phyloP scores from a whole-genome alignment of 805 yeast genomes.

The Danielia reshetovae region DNA sequence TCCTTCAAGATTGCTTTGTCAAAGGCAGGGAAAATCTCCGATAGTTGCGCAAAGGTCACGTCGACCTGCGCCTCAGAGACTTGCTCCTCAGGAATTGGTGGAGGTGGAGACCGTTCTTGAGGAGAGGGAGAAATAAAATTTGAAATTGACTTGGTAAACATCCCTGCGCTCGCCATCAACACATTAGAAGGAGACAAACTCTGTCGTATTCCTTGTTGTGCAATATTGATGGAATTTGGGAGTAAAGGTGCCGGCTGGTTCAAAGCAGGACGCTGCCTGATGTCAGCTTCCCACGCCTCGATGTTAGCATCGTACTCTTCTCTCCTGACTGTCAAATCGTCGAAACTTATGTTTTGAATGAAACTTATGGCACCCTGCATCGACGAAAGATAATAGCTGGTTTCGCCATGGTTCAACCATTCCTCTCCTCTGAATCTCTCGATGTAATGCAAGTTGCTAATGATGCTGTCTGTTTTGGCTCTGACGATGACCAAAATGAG shows the following conservation, averaged over 20 bases:
- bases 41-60: slow-evolving; percentile 43
- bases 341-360: slow-evolving; percentile 55
- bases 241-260: slow-evolving; percentile 2
- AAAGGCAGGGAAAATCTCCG: slow-evolving; percentile 71
- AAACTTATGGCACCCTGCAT: slow-evolving; percentile 84
- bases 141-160: slow-evolving; percentile 48
- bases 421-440: slow-evolving; percentile 77
- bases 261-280: slow-evolving; percentile 14
- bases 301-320: slow-evolving; percentile 55
- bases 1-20: slow-evolving; percentile 69
- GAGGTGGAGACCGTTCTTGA: slow-evolving; percentile 9
- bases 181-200: slow-evolving; percentile 36
- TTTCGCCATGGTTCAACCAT: slow-evolving; percentile 75
- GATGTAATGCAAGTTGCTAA: slow-evolving; percentile 78
- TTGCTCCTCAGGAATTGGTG: slow-evolving; percentile 1
- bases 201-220: slow-evolving; percentile 7
- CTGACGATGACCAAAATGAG: slow-evolving; percentile 74
- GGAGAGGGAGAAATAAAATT: slow-evolving; percentile 39
- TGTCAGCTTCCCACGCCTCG: slow-evolving; percentile 46
- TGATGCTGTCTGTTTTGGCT: slow-evolving; percentile 60
- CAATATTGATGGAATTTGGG: neutral
- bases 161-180: slow-evolving; percentile 43
- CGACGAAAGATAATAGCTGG: slow-evolving; percentile 88
- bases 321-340: slow-evolving; percentile 57
- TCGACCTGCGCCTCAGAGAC: slow-evolving; percentile 7